Conservation (phyloP, 345 rosid species). For the Brassica nigra region DNA sequence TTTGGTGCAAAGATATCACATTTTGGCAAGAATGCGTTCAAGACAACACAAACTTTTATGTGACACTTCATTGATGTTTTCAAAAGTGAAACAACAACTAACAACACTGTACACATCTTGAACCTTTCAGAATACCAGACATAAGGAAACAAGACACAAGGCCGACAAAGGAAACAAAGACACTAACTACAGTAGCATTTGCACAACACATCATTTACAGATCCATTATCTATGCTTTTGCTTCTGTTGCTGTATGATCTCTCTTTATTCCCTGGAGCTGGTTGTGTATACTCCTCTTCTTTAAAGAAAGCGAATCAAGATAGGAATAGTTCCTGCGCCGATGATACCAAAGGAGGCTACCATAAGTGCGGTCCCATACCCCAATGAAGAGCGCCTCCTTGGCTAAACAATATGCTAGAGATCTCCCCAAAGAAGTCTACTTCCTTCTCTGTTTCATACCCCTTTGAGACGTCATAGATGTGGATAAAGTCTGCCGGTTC, state of each 20-base stretch:
- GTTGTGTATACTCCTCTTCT: constrained; percentile 19
- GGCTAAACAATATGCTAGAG: constrained; percentile 78
- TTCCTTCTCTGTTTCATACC: constrained; percentile 69
- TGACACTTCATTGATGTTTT: not conserved
- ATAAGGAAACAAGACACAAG: constrained; percentile 14
- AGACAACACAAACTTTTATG: not conserved
- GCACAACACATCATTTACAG: constrained; percentile 40
- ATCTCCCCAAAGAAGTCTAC: constrained; percentile 85
- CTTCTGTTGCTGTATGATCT: constrained; percentile 21
- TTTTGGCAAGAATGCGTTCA: not conserved
- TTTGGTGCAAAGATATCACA: not conserved
- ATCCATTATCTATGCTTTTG: constrained; percentile 10
- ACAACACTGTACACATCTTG: constrained; percentile 17
- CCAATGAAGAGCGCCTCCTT: constrained; percentile 77
- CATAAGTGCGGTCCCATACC: constrained; percentile 84
- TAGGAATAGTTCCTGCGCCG: constrained; percentile 63
- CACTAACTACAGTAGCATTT: constrained; percentile 22
- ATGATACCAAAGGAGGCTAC: constrained; percentile 71
- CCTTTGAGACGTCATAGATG: constrained; percentile 58
- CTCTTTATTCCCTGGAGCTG: constrained; percentile 16
- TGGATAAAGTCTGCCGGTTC: constrained; percentile 91
- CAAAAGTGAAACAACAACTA: not conserved
- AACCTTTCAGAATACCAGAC: constrained; percentile 1
- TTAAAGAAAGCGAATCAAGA: constrained; percentile 57
- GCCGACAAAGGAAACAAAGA: constrained; percentile 10